A percentile compares a stretch with the other conserved stretches of the same genome.
Evolutionary conservation across 148 eudicot genomes (phyloP).

Genomic region (Talinum fruticosum): DNA sequence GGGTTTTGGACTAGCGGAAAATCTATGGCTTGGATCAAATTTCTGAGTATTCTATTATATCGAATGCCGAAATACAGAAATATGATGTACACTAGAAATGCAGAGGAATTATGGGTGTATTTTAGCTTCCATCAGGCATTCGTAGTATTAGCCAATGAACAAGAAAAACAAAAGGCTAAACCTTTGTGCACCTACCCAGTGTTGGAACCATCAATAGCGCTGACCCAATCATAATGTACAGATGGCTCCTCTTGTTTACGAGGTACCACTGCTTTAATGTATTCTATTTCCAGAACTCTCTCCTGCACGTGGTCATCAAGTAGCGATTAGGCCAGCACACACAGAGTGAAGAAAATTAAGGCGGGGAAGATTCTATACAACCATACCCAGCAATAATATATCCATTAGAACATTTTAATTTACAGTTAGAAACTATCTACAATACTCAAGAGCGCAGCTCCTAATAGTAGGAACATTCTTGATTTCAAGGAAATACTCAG

Average conservation of each 20-base stretch:
- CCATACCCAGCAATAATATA: not conserved
- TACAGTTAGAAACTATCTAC: no score
- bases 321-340: slow-evolving; percentile 9
- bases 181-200: slow-evolving; percentile 45
- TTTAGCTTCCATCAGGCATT: not conserved
- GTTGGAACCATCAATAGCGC: slow-evolving; percentile 83
- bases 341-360: no score
- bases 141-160: not conserved
- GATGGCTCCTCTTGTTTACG: slow-evolving; percentile 81
- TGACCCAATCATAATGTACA: slow-evolving; percentile 93
- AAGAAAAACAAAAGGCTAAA: not conserved
- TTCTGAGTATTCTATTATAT: not conserved
- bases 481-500: not conserved
- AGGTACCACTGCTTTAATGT: slow-evolving; percentile 78
- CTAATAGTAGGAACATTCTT: not conserved
- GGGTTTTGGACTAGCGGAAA: not conserved
- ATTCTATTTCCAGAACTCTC: slow-evolving; percentile 85
- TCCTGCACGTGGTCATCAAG: slow-evolving; percentile 45
- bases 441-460: not conserved
- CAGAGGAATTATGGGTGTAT: not conserved
- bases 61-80: not conserved
- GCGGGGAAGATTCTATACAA: not conserved
- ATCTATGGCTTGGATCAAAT: not conserved
- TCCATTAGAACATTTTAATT: not conserved
- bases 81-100: not conserved